Evolutionary conservation across 2,329 filamentous ascomycete species (phyloP), one percentile per base, ranked within the genome.

Genomic region (Massarina eburnea): DNA sequence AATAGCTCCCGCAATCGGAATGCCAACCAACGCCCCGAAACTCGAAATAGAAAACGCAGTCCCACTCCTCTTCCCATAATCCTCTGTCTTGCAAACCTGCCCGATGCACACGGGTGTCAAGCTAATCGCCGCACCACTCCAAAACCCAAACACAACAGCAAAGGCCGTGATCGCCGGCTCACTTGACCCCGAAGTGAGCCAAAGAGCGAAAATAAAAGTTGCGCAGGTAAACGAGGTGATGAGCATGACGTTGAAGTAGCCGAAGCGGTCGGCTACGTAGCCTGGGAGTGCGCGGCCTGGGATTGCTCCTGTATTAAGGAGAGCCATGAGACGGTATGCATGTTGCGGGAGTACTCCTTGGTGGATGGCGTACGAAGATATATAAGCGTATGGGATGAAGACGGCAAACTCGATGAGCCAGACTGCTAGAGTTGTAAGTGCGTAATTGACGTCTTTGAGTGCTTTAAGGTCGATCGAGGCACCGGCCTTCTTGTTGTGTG

Each of bases 61-160:
- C 1, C 87, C 87, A 5, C 76, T 83, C 8, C 86, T 76, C 3
- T 84, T 78, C 15, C 87, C 87, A 36, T 89, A 86, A 64, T 89
- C 76, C 19, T 80, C 74, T 21, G 89, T 79, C 42, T 86, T 82
- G 3, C 81, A 84, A 49, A 89, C 85, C 59, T 88, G 83, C 1
- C 84, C 85, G 18, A 89, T 73, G 19, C 87, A 73, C 0, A 84
- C 79, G 0, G 86, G 84, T 0, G 74, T 76, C 38, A 89, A 71
- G 1, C 79, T 80, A 35, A 88, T 80, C 52, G 82, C 86, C 1
- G 82, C 80, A 9, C 86, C 86, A 0, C 81, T 84, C 17, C 78
- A 78, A 62, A 89, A 88, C 12, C 86, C 86, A 56, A 86, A 89
- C 6, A 88, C 68, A 9, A 79, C 73, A 6, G 80, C 77, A 66